Conservation (phyloP, 371 early-diverging fungal species). For the Lichtheimia ornata region DNA sequence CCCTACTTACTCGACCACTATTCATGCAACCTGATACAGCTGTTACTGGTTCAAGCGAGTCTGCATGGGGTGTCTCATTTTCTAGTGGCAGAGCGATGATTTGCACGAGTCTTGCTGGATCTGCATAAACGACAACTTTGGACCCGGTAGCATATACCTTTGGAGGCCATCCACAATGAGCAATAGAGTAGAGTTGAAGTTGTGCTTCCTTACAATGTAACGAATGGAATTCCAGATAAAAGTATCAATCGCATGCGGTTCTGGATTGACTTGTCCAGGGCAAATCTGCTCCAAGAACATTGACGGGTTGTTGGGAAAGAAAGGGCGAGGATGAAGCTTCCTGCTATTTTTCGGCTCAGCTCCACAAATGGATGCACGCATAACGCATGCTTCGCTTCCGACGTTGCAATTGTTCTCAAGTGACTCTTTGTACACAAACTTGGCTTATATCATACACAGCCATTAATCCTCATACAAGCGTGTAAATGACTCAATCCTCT, state of each 20-base stretch:
- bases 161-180: background rate
- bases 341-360: no score
- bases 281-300: conserved; percentile 69
- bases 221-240: conserved; percentile 46
- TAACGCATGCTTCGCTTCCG: no score
- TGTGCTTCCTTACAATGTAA: conserved; percentile 49
- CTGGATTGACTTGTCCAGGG: conserved; percentile 64
- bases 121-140: conserved; percentile 50
- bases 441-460: no score
- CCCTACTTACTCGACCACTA: conserved; percentile 32
- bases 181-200: conserved; percentile 10
- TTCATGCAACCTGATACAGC: conserved; percentile 34
- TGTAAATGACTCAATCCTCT: no score
- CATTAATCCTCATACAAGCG: no score
- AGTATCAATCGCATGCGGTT: conserved; percentile 53
- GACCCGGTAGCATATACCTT: conserved; percentile 54
- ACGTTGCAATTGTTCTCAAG: no score
- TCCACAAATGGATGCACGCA: no score
- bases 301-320: background rate
- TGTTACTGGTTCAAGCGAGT: conserved; percentile 18
- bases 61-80: background rate
- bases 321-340: no score
- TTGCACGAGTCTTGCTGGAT: conserved; percentile 42
- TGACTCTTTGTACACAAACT: no score
- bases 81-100: conserved; percentile 23